A percentile compares a stretch with the other conserved stretches of the same genome.
Conservation (phyloP, 257 asterid species). For the Solanum sitiens region DNA sequence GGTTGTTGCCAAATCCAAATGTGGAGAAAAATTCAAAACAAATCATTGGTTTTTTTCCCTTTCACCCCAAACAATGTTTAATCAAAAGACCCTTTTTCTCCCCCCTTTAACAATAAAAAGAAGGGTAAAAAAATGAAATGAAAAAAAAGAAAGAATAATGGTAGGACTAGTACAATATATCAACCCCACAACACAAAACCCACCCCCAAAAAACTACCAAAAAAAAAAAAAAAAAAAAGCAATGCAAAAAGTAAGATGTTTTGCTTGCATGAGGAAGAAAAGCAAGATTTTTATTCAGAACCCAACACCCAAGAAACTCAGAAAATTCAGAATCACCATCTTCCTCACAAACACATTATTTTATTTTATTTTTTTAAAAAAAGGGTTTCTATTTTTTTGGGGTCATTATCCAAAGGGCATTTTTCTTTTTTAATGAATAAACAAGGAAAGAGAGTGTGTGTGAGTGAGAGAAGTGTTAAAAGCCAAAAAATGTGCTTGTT, state of each 20-base stretch:
- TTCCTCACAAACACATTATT: neutral
- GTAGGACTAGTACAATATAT: conserved; percentile 1
- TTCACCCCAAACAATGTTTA: conserved; percentile 39
- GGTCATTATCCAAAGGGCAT: neutral
- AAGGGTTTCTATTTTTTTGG: neutral
- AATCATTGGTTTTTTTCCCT: conserved; percentile 38
- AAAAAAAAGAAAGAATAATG: neutral
- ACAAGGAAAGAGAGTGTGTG: conserved; percentile 10
- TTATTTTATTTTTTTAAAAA: neutral
- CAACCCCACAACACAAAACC: conserved; percentile 40
- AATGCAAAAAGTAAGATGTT: conserved; percentile 35
- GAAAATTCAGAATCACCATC: conserved; percentile 40
- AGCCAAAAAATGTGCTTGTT: conserved; percentile 19
- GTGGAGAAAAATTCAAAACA: conserved; percentile 10
- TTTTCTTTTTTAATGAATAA: neutral
- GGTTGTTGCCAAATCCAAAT: neutral
- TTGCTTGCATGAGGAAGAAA: conserved; percentile 33
- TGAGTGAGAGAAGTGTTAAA: conserved; percentile 8
- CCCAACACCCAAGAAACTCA: conserved; percentile 53
- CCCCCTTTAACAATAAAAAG: conserved; percentile 6
- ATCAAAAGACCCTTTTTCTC: conserved; percentile 17
- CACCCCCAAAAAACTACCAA: conserved; percentile 5
- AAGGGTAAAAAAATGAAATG: neutral
- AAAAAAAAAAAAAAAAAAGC: conserved; percentile 4
- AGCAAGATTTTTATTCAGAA: conserved; percentile 31